Base-by-base conservation (phyloP, 495 filamentous ascomycete species). In the Aspergillus olivimuriae region DNA sequence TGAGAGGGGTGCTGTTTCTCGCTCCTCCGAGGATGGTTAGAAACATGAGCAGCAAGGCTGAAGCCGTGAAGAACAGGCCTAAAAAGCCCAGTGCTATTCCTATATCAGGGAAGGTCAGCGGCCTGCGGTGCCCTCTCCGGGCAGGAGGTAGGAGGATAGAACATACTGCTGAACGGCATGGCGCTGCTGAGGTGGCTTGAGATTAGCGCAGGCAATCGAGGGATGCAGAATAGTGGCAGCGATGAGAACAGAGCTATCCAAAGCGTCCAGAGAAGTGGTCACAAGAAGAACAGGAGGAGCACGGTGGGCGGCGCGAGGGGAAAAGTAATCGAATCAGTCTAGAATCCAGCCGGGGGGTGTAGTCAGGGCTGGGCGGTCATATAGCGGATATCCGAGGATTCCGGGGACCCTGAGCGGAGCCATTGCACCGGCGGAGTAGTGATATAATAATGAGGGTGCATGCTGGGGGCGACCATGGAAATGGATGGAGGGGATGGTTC, bases 21-120 rank as follows among this genome's bases (percentile, higher is more conserved):
- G 74, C 65, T 37, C 86, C 89, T 18, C 78, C 86, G 19, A 95
- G 75, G 36, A 95, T 69, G 41, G 87, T 75, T 61, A 95, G 80
- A 66, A 89, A 84, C 43, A 89, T 82, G 51, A 95, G 64, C 32
- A 94, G 68, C 42, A 87, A 64, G 20, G 86, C 80, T 46, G 76
- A 80, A 43, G 79, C 80, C 62, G 86, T 82, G 52, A 95, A 78
- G 62, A 94, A 64, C 44, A 91, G 76, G 63, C 85, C 83, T 30
- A 78, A 44, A 42, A 83, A 57, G 48, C 74, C 74, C 52, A 83
- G 53, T 33, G 69, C 38, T 20, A 61, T 63, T 64, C 74, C 74
- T 76, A 34, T 43, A 43, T 9, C 12, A n/a, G 11, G 11, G 12
- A 15, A 22, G 41, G 38, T 50, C 21, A 51, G 41, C 20, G 32